Evolutionary conservation across 2,329 filamentous ascomycete genomes (phyloP).

Genomic region (Neocucurbitaria cava): DNA sequence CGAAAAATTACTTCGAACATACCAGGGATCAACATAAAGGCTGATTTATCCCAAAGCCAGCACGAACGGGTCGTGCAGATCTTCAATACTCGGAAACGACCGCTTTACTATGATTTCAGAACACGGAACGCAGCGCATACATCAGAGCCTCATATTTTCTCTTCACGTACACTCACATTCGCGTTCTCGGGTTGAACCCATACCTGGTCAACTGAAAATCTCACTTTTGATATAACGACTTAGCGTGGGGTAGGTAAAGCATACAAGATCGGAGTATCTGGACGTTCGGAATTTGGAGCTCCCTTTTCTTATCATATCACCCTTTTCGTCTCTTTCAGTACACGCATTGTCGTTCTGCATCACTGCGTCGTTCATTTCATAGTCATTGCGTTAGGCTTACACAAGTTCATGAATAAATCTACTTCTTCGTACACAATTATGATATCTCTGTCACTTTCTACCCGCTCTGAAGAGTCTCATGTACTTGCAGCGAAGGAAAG

Average conservation of each 20-base stretch:
- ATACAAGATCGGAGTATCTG: not conserved
- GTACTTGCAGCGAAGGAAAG: not conserved
- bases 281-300: not conserved
- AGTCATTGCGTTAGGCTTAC: too few relatives aligned
- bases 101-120: not conserved
- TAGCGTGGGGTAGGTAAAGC: not conserved
- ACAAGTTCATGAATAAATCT: not conserved
- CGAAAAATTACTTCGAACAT: constrained; percentile 1
- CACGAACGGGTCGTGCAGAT: not conserved
- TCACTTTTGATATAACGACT: not conserved
- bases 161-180: not conserved
- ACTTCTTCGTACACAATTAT: not conserved
- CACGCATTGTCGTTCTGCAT: not conserved
- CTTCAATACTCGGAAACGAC: not conserved
- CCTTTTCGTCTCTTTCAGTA: not conserved
- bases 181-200: not conserved
- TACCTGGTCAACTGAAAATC: not conserved
- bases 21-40: not conserved
- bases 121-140: not conserved
- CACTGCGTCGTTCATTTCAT: too few relatives aligned
- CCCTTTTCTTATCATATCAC: not conserved
- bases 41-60: not conserved
- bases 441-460: not conserved
- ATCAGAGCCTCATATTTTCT: not conserved
- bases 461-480: not conserved